phyloP scores from a whole-genome alignment of 768 basidiomycete species.

The Hypsizygus marmoreus region DNA sequence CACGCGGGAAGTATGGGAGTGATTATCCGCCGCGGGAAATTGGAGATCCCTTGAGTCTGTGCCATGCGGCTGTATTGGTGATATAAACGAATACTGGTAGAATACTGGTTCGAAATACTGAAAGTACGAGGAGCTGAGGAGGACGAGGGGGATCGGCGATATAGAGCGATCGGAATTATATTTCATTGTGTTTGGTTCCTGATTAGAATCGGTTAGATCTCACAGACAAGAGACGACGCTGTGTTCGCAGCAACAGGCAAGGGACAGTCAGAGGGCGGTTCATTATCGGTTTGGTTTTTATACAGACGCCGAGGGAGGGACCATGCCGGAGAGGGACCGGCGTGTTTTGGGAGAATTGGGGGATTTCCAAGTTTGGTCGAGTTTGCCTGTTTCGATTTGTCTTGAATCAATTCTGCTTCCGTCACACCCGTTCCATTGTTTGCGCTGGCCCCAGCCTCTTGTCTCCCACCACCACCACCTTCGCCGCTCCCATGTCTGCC shows the following conservation, averaged over 20 bases:
- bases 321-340: too few relatives aligned
- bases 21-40: constrained; percentile 2
- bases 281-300: constrained; percentile 20
- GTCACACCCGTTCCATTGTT: constrained; percentile 41
- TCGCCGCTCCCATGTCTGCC: constrained; percentile 21
- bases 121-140: not conserved
- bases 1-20: not conserved
- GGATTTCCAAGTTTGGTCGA: too few relatives aligned
- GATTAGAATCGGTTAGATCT: constrained; percentile 6
- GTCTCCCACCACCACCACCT: constrained; percentile 45
- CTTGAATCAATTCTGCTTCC: constrained; percentile 26
- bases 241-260: not conserved
- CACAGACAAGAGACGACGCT: not conserved
- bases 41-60: not conserved
- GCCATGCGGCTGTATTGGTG: constrained; percentile 8
- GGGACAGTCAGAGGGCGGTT: constrained; percentile 9
- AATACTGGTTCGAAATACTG: not conserved
- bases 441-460: constrained; percentile 42
- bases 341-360: too few relatives aligned
- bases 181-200: constrained; percentile 12
- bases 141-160: not conserved
- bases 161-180: constrained; percentile 7
- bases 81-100: too few relatives aligned
- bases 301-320: too few relatives aligned
- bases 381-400: too few relatives aligned